Percentiles rank a stretch among this genome's conserved stretches.
Conservation (phyloP, 169 alveolate species). For the Theileria parva region DNA sequence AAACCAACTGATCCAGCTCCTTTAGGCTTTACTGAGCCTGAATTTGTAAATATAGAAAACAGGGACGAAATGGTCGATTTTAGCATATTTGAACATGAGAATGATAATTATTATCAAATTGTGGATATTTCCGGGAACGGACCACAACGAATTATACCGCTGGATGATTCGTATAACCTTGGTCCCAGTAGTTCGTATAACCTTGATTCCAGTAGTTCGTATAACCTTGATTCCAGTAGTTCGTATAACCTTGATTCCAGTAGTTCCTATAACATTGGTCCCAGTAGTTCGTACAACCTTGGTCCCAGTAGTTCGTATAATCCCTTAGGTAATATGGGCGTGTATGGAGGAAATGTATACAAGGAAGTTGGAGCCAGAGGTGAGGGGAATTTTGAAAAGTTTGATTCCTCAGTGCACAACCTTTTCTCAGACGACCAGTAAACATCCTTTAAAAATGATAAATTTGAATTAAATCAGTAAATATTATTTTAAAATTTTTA, state of each 20-base stretch:
- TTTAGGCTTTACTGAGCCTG: neutral
- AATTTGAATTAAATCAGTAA: neutral
- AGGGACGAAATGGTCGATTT: neutral
- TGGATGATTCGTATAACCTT: neutral
- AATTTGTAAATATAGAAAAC: neutral
- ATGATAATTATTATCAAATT: neutral
- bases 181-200: neutral
- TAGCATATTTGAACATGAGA: neutral
- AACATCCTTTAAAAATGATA: neutral
- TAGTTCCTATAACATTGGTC: neutral
- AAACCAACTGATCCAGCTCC: neutral
- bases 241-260: neutral
- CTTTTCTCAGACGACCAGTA: constrained; percentile 30
- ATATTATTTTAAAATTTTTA: neutral
- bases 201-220: too few relatives aligned
- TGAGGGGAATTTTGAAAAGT: neutral
- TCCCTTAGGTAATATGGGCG: neutral
- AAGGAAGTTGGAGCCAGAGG: neutral
- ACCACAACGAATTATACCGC: neutral
- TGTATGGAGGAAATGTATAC: neutral
- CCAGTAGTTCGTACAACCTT: neutral
- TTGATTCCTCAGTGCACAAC: constrained; percentile 26
- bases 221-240: neutral
- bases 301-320: neutral
- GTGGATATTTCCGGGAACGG: neutral